phyloP scores from a whole-genome alignment of 352 stramenopile genomes.

The Pythium scleroteichum region DNA sequence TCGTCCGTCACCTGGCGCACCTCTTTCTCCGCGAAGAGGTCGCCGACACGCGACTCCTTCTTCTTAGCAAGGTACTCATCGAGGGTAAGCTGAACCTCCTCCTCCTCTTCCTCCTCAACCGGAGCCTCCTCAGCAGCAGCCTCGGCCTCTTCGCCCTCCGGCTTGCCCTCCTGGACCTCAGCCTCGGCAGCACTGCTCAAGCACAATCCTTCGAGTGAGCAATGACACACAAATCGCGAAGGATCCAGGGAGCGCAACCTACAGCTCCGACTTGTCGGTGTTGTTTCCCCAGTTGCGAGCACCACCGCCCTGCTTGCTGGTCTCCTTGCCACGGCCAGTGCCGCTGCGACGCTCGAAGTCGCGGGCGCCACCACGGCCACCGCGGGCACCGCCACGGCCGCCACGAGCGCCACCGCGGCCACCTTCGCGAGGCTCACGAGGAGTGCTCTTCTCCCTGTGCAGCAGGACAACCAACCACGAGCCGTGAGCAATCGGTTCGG shows the following conservation, averaged over 20 bases:
- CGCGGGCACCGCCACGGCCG: constrained; percentile 36
- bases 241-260: constrained; percentile 33
- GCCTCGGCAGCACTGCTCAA: constrained; percentile 35
- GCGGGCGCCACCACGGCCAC: constrained; percentile 60
- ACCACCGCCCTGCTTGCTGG: constrained; percentile 93
- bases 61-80: constrained; percentile 87
- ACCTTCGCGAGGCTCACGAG: constrained; percentile 49
- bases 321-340: constrained; percentile 95
- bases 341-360: constrained; percentile 94
- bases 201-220: background rate
- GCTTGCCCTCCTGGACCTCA: constrained; percentile 39
- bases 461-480: too few species aligned
- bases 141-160: constrained; percentile 29
- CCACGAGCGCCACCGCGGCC: constrained; percentile 47
- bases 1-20: constrained; percentile 89
- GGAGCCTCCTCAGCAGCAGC: constrained; percentile 63
- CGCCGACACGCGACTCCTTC: constrained; percentile 62
- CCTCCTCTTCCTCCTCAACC: constrained; percentile 51
- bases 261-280: constrained; percentile 90
- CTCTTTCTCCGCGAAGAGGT: constrained; percentile 82
- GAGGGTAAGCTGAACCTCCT: constrained; percentile 82
- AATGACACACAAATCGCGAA: background rate
- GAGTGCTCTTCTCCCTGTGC: constrained; percentile 36
- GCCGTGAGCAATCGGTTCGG: too few species aligned
- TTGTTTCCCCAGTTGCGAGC: constrained; percentile 97